These are phyloP conservation scores for Capsella rubella DNA, from an alignment of 441 rosid genomes.

Conservation along the genomic window DNA sequence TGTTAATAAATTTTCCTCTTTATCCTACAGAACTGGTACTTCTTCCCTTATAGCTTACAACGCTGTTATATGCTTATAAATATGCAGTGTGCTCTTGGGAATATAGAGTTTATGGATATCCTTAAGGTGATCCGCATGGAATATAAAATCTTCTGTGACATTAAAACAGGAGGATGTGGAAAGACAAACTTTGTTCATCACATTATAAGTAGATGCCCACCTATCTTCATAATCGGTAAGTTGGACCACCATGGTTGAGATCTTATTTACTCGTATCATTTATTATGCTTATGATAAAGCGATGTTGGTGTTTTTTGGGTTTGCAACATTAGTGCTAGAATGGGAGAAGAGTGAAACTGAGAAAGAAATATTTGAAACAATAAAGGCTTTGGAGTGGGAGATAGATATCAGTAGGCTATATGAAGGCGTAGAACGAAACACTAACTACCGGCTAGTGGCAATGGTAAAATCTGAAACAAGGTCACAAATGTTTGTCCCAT, in stretches of 20 bases:
- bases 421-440: conserved; percentile 19
- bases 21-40: conserved; percentile 1
- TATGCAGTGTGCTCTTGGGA: conserved; percentile 34
- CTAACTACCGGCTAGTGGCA: conserved; percentile 39
- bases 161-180: conserved; percentile 35
- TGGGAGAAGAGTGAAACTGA: conserved; percentile 32
- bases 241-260: background rate
- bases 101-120: conserved; percentile 34
- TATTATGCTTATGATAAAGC: background rate
- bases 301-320: conserved; percentile 6
- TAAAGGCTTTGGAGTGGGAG: conserved; percentile 37
- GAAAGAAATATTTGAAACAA: conserved; percentile 30
- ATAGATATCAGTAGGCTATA: conserved; percentile 33
- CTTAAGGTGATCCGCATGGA: conserved; percentile 14
- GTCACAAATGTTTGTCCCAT: background rate
- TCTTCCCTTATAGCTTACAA: background rate
- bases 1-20: background rate
- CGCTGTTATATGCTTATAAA: background rate
- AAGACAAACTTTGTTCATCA: conserved; percentile 23
- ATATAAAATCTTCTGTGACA: conserved; percentile 29
- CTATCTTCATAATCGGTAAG: conserved; percentile 27
- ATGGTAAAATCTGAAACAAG: conserved; percentile 29
- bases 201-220: conserved; percentile 1
- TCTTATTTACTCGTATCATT: background rate
- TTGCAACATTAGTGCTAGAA: conserved; percentile 28